Conservation (phyloP, 164 flowering plant genomes). For the Tetracentron sinense region DNA sequence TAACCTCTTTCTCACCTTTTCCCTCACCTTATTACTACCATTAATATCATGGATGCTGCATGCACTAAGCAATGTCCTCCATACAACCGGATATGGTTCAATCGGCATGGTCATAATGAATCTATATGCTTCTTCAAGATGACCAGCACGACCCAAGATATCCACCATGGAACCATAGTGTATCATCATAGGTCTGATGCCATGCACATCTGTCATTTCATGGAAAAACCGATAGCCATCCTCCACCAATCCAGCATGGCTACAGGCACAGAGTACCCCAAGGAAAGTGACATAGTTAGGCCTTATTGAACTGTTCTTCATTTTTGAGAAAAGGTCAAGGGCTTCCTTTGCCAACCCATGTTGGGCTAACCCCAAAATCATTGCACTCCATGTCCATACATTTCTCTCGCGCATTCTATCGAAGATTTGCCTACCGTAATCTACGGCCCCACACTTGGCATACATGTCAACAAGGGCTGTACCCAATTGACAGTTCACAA, state of each 20-base stretch:
- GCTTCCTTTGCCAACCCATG: conserved; percentile 59
- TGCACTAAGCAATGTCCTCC: conserved; percentile 63
- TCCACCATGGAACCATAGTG: conserved; percentile 84
- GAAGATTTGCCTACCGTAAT: conserved; percentile 36
- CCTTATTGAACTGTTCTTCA: conserved; percentile 28
- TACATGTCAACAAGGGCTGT: conserved; percentile 76
- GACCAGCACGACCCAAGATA: conserved; percentile 57
- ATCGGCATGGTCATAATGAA: conserved; percentile 48
- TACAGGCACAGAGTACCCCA: conserved; percentile 71
- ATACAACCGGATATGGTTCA: conserved; percentile 48
- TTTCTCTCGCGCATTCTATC: conserved; percentile 40
- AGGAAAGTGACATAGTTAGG: conserved; percentile 76
- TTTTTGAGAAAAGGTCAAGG: conserved; percentile 37
- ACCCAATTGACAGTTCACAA: conserved; percentile 45
- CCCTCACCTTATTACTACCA: conserved; percentile 29
- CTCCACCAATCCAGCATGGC: conserved; percentile 61
- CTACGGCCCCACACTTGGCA: conserved; percentile 48
- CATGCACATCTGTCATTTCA: conserved; percentile 47
- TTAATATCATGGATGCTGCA: conserved; percentile 41
- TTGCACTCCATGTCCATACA: conserved; percentile 81
- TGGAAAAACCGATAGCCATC: conserved; percentile 48
- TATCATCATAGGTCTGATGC: conserved; percentile 47
- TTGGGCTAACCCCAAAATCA: conserved; percentile 69
- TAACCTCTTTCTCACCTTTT: conserved; percentile 40
- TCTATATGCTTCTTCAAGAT: conserved; percentile 47